A percentile compares a stretch with the other conserved stretches of the same genome.
Conservation (phyloP, 2,329 filamentous ascomycete genomes). For the Ophiostoma ulmi region DNA sequence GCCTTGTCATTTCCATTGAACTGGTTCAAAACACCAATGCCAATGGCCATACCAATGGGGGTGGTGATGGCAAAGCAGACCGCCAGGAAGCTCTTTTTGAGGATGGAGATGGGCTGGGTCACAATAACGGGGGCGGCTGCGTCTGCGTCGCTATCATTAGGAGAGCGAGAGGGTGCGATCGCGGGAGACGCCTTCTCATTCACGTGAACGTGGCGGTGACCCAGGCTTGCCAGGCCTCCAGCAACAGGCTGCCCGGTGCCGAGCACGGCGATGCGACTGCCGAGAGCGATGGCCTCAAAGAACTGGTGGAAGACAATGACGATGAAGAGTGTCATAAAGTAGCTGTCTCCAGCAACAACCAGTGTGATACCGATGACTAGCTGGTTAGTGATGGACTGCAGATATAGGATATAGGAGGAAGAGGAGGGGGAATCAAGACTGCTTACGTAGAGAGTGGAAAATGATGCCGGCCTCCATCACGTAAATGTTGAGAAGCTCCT, state of each 20-base stretch:
- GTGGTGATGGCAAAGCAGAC: slow-evolving; percentile 5
- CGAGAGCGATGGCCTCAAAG: background rate
- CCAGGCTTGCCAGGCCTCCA: background rate
- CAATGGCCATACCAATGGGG: slow-evolving; percentile 4
- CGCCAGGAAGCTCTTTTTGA: background rate
- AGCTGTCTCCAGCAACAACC: background rate
- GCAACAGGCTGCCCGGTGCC: background rate
- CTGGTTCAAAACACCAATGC: background rate
- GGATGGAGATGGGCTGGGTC: background rate
- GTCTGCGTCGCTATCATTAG: background rate
- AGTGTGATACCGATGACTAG: background rate
- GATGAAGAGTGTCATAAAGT: background rate
- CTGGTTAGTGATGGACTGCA: background rate
- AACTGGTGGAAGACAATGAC: background rate
- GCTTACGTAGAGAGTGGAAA: background rate
- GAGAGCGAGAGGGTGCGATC: background rate
- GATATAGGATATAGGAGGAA: background rate
- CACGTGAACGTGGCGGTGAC: background rate
- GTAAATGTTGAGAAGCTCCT: background rate
- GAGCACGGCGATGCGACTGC: background rate
- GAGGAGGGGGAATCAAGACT: background rate
- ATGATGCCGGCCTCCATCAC: background rate
- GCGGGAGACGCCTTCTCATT: background rate
- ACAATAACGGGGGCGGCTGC: background rate
- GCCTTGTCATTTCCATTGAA: slow-evolving; percentile 3